Percentiles rank a stretch among this genome's conserved stretches.
Conservation (phyloP, 495 filamentous ascomycete genomes). For the Aspergillus nanangensis region DNA sequence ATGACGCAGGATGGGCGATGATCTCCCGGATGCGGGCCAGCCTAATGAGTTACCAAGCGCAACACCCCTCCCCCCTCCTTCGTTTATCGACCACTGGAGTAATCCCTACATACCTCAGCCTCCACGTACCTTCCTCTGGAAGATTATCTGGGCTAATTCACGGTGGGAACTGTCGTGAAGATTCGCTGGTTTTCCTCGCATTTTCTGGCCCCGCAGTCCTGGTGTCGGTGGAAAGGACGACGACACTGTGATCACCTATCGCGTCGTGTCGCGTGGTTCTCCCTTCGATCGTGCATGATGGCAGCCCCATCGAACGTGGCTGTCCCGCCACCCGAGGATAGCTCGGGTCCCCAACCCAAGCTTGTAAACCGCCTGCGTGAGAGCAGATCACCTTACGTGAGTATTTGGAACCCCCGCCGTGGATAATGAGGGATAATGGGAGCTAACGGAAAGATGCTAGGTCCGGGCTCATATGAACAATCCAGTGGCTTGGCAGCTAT, state of each 20-base stretch:
- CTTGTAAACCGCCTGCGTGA: slow-evolving; percentile 67
- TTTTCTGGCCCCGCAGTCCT: too few relatives aligned
- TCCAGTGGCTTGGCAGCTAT: slow-evolving; percentile 89
- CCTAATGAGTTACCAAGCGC: background rate
- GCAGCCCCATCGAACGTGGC: slow-evolving; percentile 22
- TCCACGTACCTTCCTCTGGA: too few relatives aligned
- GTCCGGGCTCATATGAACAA: slow-evolving; percentile 79
- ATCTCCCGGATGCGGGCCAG: slow-evolving; percentile 3
- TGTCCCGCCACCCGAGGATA: slow-evolving; percentile 21
- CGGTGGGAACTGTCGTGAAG: too few relatives aligned
- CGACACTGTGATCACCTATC: background rate
- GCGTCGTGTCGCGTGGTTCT: slow-evolving; percentile 1
- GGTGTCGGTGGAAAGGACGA: too few relatives aligned
- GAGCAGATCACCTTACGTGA: slow-evolving; percentile 77
- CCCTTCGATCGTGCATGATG: slow-evolving; percentile 9
- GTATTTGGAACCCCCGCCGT: slow-evolving; percentile 15
- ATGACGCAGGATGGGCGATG: background rate
- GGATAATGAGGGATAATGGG: slow-evolving; percentile 8
- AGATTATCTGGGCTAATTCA: too few relatives aligned
- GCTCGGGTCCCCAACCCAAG: slow-evolving; percentile 20
- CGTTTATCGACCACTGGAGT: too few relatives aligned
- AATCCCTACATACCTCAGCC: too few relatives aligned
- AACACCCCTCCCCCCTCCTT: background rate
- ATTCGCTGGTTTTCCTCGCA: too few relatives aligned
- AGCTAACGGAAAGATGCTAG: slow-evolving; percentile 24